Conservation (phyloP, 352 stramenopile species). For the Albugo candida region DNA sequence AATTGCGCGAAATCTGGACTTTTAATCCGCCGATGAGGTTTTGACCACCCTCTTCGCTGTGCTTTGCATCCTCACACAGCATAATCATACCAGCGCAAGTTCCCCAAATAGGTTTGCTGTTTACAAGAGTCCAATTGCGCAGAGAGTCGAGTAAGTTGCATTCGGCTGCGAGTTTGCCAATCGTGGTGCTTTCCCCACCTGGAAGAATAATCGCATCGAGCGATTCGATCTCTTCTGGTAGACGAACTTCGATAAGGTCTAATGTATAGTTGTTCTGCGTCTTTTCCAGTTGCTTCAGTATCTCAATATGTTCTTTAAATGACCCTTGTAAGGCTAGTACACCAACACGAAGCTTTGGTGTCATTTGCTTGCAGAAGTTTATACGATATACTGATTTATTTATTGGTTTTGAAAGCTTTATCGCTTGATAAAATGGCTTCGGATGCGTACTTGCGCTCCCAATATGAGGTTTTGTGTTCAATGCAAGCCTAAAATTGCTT, state of each 20-base stretch:
- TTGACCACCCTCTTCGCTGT: slow-evolving; percentile 80
- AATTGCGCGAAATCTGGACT: slow-evolving; percentile 92
- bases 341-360: slow-evolving; percentile 29
- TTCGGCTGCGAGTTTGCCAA: slow-evolving; percentile 79
- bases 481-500: not conserved
- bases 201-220: slow-evolving; percentile 88
- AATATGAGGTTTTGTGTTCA: slow-evolving; percentile 39
- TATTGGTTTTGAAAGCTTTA: not conserved
- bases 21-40: slow-evolving; percentile 89
- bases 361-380: slow-evolving; percentile 4
- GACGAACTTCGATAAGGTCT: slow-evolving; percentile 42
- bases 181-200: slow-evolving; percentile 91
- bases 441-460: slow-evolving; percentile 53
- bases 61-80: slow-evolving; percentile 65
- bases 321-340: slow-evolving; percentile 82
- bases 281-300: slow-evolving; percentile 34
- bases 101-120: slow-evolving; percentile 84
- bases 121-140: slow-evolving; percentile 47
- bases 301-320: slow-evolving; percentile 82
- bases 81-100: slow-evolving; percentile 97
- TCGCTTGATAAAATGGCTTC: slow-evolving; percentile 29
- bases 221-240: slow-evolving; percentile 53
- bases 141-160: slow-evolving; percentile 62
- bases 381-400: not conserved
- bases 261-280: not conserved